Evolutionary conservation across 169 alveolate species (phyloP).

Genomic region (Perkinsus chesapeaki): DNA sequence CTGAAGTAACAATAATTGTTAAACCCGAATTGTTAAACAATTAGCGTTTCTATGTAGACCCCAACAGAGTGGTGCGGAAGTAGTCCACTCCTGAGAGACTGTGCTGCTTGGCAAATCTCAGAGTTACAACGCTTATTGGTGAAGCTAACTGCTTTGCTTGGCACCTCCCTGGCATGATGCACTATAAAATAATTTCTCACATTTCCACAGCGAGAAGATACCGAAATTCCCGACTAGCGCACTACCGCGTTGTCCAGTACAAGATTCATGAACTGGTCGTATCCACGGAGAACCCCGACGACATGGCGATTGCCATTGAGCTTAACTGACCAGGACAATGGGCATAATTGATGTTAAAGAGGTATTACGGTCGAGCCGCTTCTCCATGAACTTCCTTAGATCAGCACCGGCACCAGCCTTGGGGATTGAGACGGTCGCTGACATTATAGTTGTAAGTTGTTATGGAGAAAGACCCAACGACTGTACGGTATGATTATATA

Average conservation of each 20-base stretch:
- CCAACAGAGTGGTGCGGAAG: too few relatives aligned
- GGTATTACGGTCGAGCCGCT: constrained; percentile 67
- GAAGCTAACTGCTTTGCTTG: too few relatives aligned
- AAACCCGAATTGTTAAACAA: background rate
- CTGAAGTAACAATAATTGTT: background rate
- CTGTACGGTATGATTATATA: too few relatives aligned
- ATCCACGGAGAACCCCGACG: constrained; percentile 94
- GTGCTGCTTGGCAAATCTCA: too few relatives aligned
- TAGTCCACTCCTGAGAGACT: too few relatives aligned
- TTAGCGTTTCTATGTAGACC: too few relatives aligned
- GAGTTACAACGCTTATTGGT: too few relatives aligned
- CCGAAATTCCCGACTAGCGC: constrained; percentile 51
- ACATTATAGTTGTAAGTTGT: background rate
- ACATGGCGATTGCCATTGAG: constrained; percentile 66
- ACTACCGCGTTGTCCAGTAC: constrained; percentile 89
- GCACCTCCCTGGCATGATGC: too few relatives aligned
- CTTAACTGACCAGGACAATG: background rate
- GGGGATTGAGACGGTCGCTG: constrained; percentile 37
- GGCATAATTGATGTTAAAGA: background rate
- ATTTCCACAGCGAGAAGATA: too few relatives aligned
- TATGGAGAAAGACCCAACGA: too few relatives aligned
- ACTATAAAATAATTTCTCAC: too few relatives aligned
- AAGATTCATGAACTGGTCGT: constrained; percentile 96
- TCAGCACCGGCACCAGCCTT: constrained; percentile 79
- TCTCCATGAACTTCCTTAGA: constrained; percentile 78